Evolutionary conservation across 2,329 filamentous ascomycete species (phyloP).

Genomic region (Diaporthe caulivora): DNA sequence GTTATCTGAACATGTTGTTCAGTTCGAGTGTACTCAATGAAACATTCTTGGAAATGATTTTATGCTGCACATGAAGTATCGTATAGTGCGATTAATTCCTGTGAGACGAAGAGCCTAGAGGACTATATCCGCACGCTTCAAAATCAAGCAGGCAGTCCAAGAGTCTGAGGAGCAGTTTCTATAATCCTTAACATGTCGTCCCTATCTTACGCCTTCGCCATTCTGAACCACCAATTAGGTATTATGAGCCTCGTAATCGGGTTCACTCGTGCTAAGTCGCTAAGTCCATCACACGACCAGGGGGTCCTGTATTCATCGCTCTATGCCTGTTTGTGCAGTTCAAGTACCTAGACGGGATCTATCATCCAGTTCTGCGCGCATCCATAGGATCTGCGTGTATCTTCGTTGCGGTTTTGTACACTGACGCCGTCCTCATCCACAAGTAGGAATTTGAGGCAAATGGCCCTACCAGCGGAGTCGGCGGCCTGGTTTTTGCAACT

Average conservation of each 20-base stretch:
- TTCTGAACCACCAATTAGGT: background rate
- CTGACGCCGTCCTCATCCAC: background rate
- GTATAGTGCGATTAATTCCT: too few relatives aligned
- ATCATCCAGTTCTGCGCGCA: background rate
- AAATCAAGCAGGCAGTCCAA: too few relatives aligned
- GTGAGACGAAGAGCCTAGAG: too few relatives aligned
- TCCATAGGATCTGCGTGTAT: background rate
- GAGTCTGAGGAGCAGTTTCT: too few relatives aligned
- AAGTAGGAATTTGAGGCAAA: background rate
- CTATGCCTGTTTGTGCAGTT: background rate
- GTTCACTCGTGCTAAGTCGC: background rate
- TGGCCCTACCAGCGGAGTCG: background rate
- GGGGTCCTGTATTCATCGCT: background rate
- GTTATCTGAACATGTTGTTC: too few relatives aligned
- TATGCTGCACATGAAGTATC: too few relatives aligned
- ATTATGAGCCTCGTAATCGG: background rate
- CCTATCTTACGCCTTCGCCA: background rate
- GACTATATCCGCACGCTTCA: too few relatives aligned
- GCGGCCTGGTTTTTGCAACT: background rate
- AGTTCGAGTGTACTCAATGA: too few relatives aligned
- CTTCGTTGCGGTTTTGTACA: background rate
- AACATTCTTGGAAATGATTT: too few relatives aligned
- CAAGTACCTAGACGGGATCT: background rate
- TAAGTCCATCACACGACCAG: background rate
- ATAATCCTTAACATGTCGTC: background rate